Evolutionary conservation across 2,329 filamentous ascomycete genomes (phyloP), one percentile per base, ranked within the genome.

Genomic region (Cercospora sp.): DNA sequence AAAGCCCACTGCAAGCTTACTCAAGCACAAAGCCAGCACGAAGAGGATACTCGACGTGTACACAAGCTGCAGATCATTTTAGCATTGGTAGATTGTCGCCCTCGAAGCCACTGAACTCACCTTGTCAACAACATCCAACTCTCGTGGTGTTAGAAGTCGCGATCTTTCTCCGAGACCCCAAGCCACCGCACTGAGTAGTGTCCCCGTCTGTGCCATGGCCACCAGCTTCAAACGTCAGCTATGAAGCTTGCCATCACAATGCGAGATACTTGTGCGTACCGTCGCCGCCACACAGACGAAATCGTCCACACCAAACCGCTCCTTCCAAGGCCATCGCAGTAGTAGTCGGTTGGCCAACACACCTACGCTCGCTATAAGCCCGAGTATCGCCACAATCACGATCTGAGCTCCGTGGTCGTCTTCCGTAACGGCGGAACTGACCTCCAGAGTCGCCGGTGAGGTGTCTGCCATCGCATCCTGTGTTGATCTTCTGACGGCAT

Each of bases 41-140:
- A 65, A 70, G 12, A 72, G 39, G 45, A 72, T 33, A 16, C 70
- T 70, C 16, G 58, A 65, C 3, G 69, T 68, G 39, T 71, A 72
- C 16, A 72, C 20, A 18, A 64, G 23, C 70, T 72, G 66, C 9
- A 64, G 6, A 16, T 9, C 7, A 20, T 8, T 26, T 63, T 18
- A 63, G 42, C 20, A 33, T 23, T 18, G 16, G 12, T n/a, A 30
- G 13, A 3, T 33, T 63, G 20, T 7, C 7, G 2, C 16, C 31
- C 13, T 18, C n/a, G 20, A 65, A 18, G 39, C 26, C n/a, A 20
- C 28, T 7, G 39, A 8, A 18, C 58, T 42, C 18, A 59, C 61
- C 53, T 67, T 60, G n/a, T 60, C 60, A n/a, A 63, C 39, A 8
- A 51, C 12, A 8, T 63, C 51, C 3, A 67, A 16, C 33, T 42